These are phyloP conservation scores for Lachnellula occidentalis DNA, from an alignment of 2,329 filamentous ascomycete genomes.

Conservation along the genomic window DNA sequence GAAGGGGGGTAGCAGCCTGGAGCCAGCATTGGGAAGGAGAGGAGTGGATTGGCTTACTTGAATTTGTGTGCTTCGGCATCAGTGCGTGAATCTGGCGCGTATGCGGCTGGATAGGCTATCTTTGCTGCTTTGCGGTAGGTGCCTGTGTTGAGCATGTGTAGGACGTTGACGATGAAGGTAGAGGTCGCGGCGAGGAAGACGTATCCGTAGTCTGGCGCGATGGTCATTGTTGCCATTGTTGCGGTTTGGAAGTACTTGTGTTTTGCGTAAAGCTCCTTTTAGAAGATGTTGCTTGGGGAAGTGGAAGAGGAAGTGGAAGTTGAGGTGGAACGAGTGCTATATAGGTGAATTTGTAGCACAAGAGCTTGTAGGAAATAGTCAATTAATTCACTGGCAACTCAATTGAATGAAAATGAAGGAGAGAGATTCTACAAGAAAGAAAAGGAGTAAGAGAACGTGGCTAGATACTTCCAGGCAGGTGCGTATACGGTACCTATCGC, in stretches of 20 bases:
- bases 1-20: not conserved
- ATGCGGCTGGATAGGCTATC: constrained; percentile 52
- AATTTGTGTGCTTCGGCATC: constrained; percentile 33
- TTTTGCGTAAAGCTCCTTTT: not conserved
- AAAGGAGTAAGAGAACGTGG: too few relatives aligned
- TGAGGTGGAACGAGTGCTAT: not conserved
- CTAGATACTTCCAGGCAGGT: too few relatives aligned
- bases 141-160: constrained; percentile 45
- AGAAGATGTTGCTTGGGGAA: not conserved
- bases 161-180: constrained; percentile 52
- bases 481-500: too few relatives aligned
- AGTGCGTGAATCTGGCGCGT: constrained; percentile 34
- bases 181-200: constrained; percentile 53
- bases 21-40: not conserved
- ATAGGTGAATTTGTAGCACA: too few relatives aligned
- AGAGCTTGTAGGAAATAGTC: too few relatives aligned
- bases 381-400: too few relatives aligned
- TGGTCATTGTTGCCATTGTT: constrained; percentile 26
- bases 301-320: not conserved
- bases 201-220: constrained; percentile 37
- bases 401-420: too few relatives aligned
- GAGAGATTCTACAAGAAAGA: too few relatives aligned
- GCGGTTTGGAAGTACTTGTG: not conserved
- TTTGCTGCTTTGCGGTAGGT: constrained; percentile 47
- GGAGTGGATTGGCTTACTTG: not conserved